These are phyloP conservation scores for Closterium sp. DNA, from an alignment of 139 green algal genomes.

Conservation along the genomic window DNA sequence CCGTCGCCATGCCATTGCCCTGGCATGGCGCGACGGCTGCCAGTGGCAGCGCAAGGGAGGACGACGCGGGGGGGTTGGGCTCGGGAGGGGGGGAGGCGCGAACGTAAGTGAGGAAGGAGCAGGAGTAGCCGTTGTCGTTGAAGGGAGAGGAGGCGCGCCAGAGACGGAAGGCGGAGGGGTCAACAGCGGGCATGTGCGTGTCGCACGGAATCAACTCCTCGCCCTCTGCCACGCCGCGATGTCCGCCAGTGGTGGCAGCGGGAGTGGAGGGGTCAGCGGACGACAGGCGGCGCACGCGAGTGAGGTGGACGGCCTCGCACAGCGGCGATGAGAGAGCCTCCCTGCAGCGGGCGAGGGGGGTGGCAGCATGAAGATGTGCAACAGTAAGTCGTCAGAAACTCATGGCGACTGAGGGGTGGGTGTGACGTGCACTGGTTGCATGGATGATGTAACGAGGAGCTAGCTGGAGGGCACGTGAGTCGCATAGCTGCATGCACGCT, in stretches of 20 bases:
- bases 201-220: slow-evolving; percentile 77
- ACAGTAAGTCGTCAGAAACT: background rate
- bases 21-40: background rate
- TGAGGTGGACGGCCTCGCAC: slow-evolving; percentile 87
- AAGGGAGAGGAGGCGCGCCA: slow-evolving; percentile 65
- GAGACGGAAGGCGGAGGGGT: slow-evolving; percentile 66
- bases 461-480: no score
- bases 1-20: background rate
- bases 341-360: slow-evolving; percentile 23
- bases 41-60: background rate
- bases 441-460: background rate
- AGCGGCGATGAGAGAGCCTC: slow-evolving; percentile 69
- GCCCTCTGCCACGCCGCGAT: slow-evolving; percentile 46
- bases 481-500: background rate
- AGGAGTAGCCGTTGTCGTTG: slow-evolving; percentile 38
- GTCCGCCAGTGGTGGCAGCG: background rate
- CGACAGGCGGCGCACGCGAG: slow-evolving; percentile 22
- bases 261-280: background rate
- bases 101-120: background rate
- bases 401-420: background rate
- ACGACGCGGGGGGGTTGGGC: background rate
- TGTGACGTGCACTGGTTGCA: background rate
- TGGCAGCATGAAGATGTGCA: background rate
- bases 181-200: slow-evolving; percentile 79
- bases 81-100: background rate